Evolutionary conservation across 2,329 filamentous ascomycete genomes (phyloP).

Genomic region (Onygenales sp.): DNA sequence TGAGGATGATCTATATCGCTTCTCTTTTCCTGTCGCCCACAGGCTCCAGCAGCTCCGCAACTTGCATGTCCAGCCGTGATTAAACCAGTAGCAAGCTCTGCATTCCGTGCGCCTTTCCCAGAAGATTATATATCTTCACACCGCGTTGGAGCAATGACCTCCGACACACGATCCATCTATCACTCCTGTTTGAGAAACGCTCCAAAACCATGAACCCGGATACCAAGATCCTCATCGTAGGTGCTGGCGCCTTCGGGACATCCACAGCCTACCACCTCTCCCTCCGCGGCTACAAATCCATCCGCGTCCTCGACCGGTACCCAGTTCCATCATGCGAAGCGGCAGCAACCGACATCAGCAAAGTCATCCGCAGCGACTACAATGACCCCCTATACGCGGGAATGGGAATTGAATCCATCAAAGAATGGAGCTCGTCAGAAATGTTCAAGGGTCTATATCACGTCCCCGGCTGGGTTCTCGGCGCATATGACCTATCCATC

Average conservation of each 20-base stretch:
- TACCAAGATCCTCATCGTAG: constrained; percentile 30
- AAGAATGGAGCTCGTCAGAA: constrained; percentile 36
- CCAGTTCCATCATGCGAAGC: constrained; percentile 38
- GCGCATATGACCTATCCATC: constrained; percentile 23
- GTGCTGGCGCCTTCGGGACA: constrained; percentile 43
- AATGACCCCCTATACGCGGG: constrained; percentile 4
- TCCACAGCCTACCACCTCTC: constrained; percentile 44
- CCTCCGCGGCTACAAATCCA: constrained; percentile 39
- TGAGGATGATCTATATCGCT: neutral
- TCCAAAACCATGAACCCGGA: neutral
- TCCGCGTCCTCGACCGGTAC: constrained; percentile 41
- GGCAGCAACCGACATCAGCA: constrained; percentile 44
- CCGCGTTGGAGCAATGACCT: neutral
- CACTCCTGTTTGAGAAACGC: neutral
- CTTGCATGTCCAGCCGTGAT: too few species aligned
- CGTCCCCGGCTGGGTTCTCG: constrained; percentile 30
- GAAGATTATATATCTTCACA: too few species aligned
- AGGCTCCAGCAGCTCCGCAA: too few species aligned
- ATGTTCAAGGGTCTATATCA: constrained; percentile 39
- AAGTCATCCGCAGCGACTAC: constrained; percentile 23
- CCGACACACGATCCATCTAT: neutral
- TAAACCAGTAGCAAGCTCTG: too few species aligned
- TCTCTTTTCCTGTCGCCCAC: neutral
- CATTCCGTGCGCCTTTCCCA: too few species aligned
- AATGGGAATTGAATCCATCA: constrained; percentile 19